Percentiles rank a stretch among this genome's conserved stretches.
Evolutionary conservation across 768 basidiomycete species (phyloP).

Genomic region (Suillus subalutaceus): DNA sequence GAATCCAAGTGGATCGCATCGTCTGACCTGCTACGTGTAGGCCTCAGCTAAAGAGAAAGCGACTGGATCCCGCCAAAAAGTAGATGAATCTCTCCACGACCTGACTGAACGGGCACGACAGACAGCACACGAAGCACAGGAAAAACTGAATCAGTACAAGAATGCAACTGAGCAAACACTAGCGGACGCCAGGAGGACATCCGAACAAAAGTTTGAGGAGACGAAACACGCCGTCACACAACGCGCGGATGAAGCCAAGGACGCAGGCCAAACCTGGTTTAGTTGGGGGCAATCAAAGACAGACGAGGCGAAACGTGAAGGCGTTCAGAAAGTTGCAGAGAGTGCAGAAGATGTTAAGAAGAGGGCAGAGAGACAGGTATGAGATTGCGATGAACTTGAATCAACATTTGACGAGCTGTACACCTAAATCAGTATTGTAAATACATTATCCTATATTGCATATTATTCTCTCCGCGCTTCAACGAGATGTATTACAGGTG

Average conservation of each 20-base stretch:
- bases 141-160: conserved; percentile 28
- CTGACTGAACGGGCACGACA: conserved; percentile 28
- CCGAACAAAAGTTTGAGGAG: conserved; percentile 33
- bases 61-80: conserved; percentile 19
- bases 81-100: conserved; percentile 27
- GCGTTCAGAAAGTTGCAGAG: conserved; percentile 28
- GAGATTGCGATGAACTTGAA: conserved; percentile 6
- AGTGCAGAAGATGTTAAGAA: conserved; percentile 33
- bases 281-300: conserved; percentile 41
- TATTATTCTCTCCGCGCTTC: background rate
- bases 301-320: conserved; percentile 31
- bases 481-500: background rate
- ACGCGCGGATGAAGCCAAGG: conserved; percentile 27
- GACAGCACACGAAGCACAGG: conserved; percentile 28
- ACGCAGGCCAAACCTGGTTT: conserved; percentile 39
- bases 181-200: conserved; percentile 25
- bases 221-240: conserved; percentile 30
- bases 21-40: conserved; percentile 10
- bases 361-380: conserved; percentile 30
- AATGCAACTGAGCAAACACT: conserved; percentile 28
- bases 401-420: background rate
- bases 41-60: conserved; percentile 24
- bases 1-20: background rate
- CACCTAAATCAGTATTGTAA: background rate
- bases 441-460: background rate